Base-by-base conservation (phyloP, 345 rosid species). In the Populus tremula region DNA sequence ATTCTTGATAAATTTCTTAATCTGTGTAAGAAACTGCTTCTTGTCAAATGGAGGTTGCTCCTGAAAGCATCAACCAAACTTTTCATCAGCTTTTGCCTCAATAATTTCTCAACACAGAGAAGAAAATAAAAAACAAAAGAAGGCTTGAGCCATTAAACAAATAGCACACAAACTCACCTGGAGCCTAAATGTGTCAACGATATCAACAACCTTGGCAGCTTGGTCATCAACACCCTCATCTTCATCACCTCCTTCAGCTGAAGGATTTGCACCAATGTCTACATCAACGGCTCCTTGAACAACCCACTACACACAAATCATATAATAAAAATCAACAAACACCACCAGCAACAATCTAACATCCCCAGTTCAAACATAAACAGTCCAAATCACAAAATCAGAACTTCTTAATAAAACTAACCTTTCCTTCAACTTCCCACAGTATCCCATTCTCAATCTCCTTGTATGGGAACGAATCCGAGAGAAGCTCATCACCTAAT, bases 341-440 rank as follows among this genome's bases (percentile, higher is more conserved):
- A 41, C 2, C 31, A 75, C 27, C 17, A 38, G 0, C 8, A 12
- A 67, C n/a, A 66, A 16, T 1, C 61, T 21, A 59, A 49, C n/a
- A 17, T 12, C 31, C 6, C 7, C 18, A 39, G 5, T 14, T 38
- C 70, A 61, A 12, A 53, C 31, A 10, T 4, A 54, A 29, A 2
- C 45, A 67, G n/a, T 67, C 4, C 4, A 67, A 35, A 39, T 27
- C 13, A 20, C 43, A 8, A 20, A 6, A 13, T 3, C 41, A 23
- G 0, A 18, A 23, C 4, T 17, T 11, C 17, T 6, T 23, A n/a
- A 7, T 21, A 81, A 10, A 0, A 50, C 87, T 18, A 59, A 94
- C 98, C 91, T 91, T 93, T 84, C 98, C 98, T 59, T 93, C 92
- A 35, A 93, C 97, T 82, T 94, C 95, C 97, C 96, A 93, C 45